Base-by-base conservation (phyloP, 257 asterid genomes). In the Verbascum thapsus region DNA sequence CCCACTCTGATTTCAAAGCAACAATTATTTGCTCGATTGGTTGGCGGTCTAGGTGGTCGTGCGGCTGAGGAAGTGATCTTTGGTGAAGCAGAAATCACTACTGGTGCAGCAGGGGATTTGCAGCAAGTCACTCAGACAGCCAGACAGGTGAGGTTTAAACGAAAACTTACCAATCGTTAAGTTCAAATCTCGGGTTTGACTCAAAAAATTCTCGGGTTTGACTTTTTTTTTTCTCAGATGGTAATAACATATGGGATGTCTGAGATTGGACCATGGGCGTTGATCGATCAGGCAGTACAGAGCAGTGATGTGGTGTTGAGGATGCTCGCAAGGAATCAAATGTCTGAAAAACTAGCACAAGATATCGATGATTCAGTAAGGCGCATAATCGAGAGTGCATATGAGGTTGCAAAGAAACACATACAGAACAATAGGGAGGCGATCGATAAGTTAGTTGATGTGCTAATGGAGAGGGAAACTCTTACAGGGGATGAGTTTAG, bases 311-410 rank as follows among this genome's bases (percentile, higher is more conserved):
- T 87, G 61, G 90, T 87, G 44, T 26, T 87, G 49, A 81, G 95
- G 63, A 87, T 83, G 94, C 62, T 87, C 3, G 83, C 88, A 7
- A 77, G 94, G 80, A 87, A 83, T 56, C 81, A 71, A 57, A 81
- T 85, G 88, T 83, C 96, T 2, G 94, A 87, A 68, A 87, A 81
- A 74, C 87, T 85, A 30, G 96, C 94, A 1, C 79, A 79, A 72
- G 96, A 79, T 63, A 87, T 83, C 16, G 91, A 83, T 68, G 61
- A 26, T 16, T 59, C 83, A 2, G 90, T 82, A 3, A 67, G 79
- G 61, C 39, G 18, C 0, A 82, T 82, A 17, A 47, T 75, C 19
- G 73, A 71, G 8, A 63, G 62, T 22, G 95, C 87, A 4, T 85
- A 82, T 56, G 88, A 81, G 60, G 69, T 72, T n/a, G 77, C 94